Evolutionary conservation across 495 filamentous ascomycete species (phyloP).

Genomic region (Chaetomium fimeti): DNA sequence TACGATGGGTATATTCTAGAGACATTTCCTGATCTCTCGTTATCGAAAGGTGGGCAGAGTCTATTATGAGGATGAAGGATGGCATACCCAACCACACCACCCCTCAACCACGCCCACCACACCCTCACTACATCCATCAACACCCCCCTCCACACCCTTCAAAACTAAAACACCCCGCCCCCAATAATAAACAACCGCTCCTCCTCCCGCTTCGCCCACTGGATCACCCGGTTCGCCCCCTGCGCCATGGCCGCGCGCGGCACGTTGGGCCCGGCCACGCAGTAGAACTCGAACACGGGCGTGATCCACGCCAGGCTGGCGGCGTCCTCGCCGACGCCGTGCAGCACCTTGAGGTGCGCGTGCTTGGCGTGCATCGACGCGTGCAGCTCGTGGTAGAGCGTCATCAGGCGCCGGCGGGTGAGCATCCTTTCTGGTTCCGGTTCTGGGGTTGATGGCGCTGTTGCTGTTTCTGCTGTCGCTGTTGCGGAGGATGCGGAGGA

Average conservation of each 20-base stretch:
- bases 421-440: conserved; percentile 40
- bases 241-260: conserved; percentile 77
- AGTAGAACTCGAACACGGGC: conserved; percentile 88
- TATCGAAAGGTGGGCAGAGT: too few relatives aligned
- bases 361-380: conserved; percentile 79
- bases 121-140: neutral
- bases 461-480: neutral
- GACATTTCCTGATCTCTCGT: too few relatives aligned
- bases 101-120: neutral
- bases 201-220: conserved; percentile 88
- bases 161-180: conserved; percentile 64
- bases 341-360: conserved; percentile 77
- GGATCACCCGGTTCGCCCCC: conserved; percentile 79
- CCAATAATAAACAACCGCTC: conserved; percentile 94
- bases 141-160: conserved; percentile 2
- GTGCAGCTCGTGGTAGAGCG: conserved; percentile 80
- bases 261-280: conserved; percentile 76
- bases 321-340: conserved; percentile 68
- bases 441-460: conserved; percentile 31
- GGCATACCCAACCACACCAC: neutral
- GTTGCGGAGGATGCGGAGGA: neutral
- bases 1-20: conserved; percentile 4
- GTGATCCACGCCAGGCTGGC: conserved; percentile 88
- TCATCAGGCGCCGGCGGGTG: conserved; percentile 72
- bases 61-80: too few relatives aligned